Conservation (phyloP, 305 asterid species). For the Fraxinus xanthoxyloides region DNA sequence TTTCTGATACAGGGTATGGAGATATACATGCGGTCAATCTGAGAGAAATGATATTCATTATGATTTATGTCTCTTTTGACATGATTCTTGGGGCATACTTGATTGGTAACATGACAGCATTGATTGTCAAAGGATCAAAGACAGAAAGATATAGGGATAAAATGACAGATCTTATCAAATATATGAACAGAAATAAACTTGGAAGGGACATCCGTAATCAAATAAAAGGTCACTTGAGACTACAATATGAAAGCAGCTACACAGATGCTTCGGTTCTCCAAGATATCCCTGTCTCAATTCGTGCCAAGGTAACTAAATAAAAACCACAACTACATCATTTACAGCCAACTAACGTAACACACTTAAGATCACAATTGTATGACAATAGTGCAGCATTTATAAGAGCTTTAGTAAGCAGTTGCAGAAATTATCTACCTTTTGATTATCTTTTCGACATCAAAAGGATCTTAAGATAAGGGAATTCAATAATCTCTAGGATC, state of each 20-base stretch:
- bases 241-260: conserved; percentile 84
- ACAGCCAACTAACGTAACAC: not conserved
- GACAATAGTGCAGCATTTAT: not conserved
- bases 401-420: not conserved
- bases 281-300: conserved; percentile 82
- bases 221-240: conserved; percentile 78
- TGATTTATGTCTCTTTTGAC: conserved; percentile 84
- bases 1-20: conserved; percentile 69
- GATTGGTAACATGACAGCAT: conserved; percentile 96
- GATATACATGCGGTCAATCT: conserved; percentile 87
- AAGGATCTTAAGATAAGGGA: not conserved
- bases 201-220: conserved; percentile 69
- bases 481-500: not conserved
- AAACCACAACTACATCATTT: not conserved
- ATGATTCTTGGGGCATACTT: conserved; percentile 92
- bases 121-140: conserved; percentile 89
- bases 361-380: not conserved
- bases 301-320: conserved; percentile 62
- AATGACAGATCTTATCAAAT: conserved; percentile 75
- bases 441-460: not conserved
- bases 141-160: conserved; percentile 85
- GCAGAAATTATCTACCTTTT: not conserved
- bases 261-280: conserved; percentile 76
- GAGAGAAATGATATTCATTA: conserved; percentile 89
- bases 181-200: conserved; percentile 71